Conservation (phyloP, 208 protist species). For the Vickermania ingenoplastis region DNA sequence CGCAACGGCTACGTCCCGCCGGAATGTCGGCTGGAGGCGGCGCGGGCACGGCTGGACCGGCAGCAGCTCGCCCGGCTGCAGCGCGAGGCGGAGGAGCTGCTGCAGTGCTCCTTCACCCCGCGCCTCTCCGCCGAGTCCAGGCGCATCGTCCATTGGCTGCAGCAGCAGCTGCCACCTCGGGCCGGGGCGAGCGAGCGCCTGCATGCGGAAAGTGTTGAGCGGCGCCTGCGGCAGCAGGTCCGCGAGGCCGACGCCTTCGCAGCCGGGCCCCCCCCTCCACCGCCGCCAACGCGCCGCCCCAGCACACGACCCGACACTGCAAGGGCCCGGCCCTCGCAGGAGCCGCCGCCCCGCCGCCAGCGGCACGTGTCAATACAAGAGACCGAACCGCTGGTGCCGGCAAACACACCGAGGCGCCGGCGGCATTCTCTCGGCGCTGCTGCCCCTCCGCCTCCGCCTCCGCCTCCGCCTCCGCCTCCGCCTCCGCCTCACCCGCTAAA, state of each 20-base stretch:
- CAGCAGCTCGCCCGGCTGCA: conserved; percentile 1
- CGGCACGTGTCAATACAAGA: background rate
- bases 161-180: background rate
- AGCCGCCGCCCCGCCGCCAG: too few species aligned
- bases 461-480: conserved; percentile 1
- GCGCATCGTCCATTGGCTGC: background rate
- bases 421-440: background rate
- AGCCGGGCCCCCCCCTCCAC: too few species aligned
- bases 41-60: background rate
- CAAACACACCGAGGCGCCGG: background rate
- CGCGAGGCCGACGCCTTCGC: too few species aligned
- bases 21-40: background rate
- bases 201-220: conserved; percentile 63
- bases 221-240: conserved; percentile 70
- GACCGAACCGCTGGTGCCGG: background rate
- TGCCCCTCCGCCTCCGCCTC: background rate
- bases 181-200: conserved; percentile 55
- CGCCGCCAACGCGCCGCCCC: too few species aligned
- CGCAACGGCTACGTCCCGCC: background rate
- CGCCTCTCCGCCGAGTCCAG: background rate
- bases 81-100: conserved; percentile 2
- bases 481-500: background rate
- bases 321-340: too few species aligned
- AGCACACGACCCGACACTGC: too few species aligned
- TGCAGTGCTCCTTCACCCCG: conserved; percentile 1